Evolutionary conservation across 371 early-diverging fungal species (phyloP).

Genomic region (Rhizopus stolonifer): DNA sequence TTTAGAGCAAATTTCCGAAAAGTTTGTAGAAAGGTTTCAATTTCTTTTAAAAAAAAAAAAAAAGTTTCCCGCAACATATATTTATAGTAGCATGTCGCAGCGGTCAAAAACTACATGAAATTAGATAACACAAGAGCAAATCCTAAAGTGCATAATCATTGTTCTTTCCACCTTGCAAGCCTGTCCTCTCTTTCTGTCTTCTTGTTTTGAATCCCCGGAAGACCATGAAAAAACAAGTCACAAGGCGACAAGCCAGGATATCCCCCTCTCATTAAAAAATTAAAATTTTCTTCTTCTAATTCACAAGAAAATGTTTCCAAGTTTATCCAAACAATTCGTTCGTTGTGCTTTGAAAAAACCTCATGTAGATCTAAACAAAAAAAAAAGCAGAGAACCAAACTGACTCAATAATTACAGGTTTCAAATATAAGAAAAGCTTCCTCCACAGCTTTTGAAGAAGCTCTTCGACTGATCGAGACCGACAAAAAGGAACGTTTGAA

Average conservation of each 20-base stretch:
- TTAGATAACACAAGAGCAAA: too few relatives aligned
- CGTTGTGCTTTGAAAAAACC: constrained; percentile 1
- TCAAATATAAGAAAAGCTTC: constrained; percentile 21
- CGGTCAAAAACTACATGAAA: too few relatives aligned
- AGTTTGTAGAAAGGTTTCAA: too few relatives aligned
- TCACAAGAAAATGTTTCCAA: background rate
- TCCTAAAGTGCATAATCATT: too few relatives aligned
- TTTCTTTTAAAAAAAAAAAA: too few relatives aligned
- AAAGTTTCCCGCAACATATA: too few relatives aligned
- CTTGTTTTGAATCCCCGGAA: background rate
- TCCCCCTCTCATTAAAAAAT: background rate
- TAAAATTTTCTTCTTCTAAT: background rate
- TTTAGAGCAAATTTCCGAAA: too few relatives aligned
- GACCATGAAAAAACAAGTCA: background rate
- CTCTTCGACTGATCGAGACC: constrained; percentile 67
- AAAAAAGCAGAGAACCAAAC: background rate
- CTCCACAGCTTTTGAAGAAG: constrained; percentile 72
- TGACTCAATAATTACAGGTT: constrained; percentile 1
- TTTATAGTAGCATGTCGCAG: too few relatives aligned
- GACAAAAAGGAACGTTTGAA: constrained; percentile 60
- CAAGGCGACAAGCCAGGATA: constrained; percentile 1
- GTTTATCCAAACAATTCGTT: background rate
- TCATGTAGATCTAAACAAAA: background rate
- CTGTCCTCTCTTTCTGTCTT: background rate
- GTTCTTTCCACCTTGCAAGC: too few relatives aligned